Percentiles rank a stretch among this genome's conserved stretches.
Evolutionary conservation across 139 green algal genomes (phyloP).

Genomic region (Eudorina sp.): DNA sequence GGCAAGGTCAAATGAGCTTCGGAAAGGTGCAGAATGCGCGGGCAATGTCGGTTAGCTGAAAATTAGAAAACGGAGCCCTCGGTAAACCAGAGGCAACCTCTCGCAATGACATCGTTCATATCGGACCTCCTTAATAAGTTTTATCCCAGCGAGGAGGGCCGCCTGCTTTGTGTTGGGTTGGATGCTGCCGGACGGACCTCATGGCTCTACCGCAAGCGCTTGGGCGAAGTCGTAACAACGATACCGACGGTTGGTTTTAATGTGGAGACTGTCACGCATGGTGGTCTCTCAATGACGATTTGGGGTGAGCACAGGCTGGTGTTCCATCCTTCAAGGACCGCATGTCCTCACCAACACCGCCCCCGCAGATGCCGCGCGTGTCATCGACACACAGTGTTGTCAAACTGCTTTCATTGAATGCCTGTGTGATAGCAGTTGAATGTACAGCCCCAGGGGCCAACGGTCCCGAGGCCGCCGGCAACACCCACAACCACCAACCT

Average conservation of each 20-base stretch:
- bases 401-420: neutral
- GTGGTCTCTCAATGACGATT: neutral
- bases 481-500: neutral
- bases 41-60: too few relatives aligned
- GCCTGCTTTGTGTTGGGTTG: slow-evolving; percentile 10
- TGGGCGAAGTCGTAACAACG: slow-evolving; percentile 46
- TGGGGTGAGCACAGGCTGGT: too few relatives aligned
- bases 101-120: neutral
- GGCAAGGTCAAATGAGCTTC: too few relatives aligned
- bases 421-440: neutral
- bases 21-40: too few relatives aligned
- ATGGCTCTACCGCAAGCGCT: slow-evolving; percentile 40
- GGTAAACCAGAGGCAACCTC: too few relatives aligned
- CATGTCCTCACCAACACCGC: too few relatives aligned
- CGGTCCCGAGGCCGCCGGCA: neutral
- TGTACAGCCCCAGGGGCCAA: neutral
- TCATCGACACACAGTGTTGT: neutral
- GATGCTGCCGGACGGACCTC: slow-evolving; percentile 42
- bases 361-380: neutral
- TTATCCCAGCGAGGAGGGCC: neutral
- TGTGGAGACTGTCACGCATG: slow-evolving; percentile 43
- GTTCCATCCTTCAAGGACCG: too few relatives aligned
- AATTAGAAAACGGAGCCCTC: too few relatives aligned
- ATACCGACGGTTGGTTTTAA: slow-evolving; percentile 61
- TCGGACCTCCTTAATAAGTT: neutral